Base-by-base conservation (phyloP, 768 basidiomycete species). In the Leccinum imitatum region DNA sequence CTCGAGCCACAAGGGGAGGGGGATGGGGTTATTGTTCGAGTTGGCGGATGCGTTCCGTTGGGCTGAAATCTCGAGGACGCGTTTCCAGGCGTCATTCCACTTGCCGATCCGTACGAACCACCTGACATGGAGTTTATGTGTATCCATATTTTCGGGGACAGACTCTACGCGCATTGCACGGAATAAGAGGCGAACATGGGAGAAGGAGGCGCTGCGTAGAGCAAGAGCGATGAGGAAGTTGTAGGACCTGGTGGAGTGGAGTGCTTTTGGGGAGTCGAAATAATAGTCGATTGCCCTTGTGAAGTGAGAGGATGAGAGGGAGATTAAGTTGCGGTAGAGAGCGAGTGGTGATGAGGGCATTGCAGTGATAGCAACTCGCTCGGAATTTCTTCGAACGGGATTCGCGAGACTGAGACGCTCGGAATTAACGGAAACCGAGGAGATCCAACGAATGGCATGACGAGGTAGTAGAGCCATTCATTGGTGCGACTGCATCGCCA, bases 11-110 rank as follows among this genome's bases (percentile, higher is more conserved):
- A 90, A 70, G 4, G 73, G 67, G 27, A 84, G 74, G 27, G 80
- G 82, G 33, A 79, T 72, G 31, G 59, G 47, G 7, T 59, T 61
- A 27, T 8, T 47, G 25, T 41, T 53, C 10, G 30, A 31, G 6
- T 41, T 56, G 23, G 60, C 44, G 30, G 65, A 30, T 59, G 58
- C 50, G 27, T 44, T 54, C 30, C 37, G 62, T 58, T 59, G 51
- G 23, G 55, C 41, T 2, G 64, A 58, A 31, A 71, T 61, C 50
- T 67, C 53, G 63, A 73, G 65, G 27, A 78, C 75, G 52, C 77
- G 75, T 14, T 65, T 63, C 85, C 86, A 89, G 21, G 87, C 89
- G 23, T 77, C 70, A 11, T 78, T 69, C 87, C 87, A 90, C 47
- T 68, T 71, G 8, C 84, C 87, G 4, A 77, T 75, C 50, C 80